Base-by-base conservation (phyloP, 2,329 filamentous ascomycete genomes). In the Elsinoe necatrix region DNA sequence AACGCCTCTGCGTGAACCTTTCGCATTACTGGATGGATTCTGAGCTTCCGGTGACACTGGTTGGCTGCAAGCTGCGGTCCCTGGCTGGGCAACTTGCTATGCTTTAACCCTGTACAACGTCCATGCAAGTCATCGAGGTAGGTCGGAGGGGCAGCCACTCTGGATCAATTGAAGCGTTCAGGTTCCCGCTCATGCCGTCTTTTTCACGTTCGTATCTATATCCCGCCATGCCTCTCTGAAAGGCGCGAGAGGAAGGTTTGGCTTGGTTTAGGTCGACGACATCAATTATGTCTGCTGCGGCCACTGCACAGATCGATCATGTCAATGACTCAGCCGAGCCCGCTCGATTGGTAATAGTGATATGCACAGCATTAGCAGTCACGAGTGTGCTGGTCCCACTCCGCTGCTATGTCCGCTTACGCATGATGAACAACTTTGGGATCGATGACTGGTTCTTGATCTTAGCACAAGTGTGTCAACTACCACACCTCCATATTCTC, bases 361-460 rank as follows among this genome's bases (percentile, higher is more conserved):
- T 56, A 7, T 47, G 27, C 14, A 21, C 42, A 14, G 34, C n/a
- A 20, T 16, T 56, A 3, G 42, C 42, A 11, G 16, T 56, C n/a
- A 56, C 54, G 11, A 20, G 37, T 8, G 20, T 35, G 4, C 41
- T 56, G 14, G 54, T 56, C 21, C 23, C 41, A 37, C 16, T 48
- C 4, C 21, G 54, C 45, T 48, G 42, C 41, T 56, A 56, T 25
- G 54, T 56, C 6, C 42, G 54, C 35, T 12, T 35, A 12, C 39
- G 31, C 11, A 41, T 56, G 14, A 47, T 37, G 39, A 45, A 45
- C 12, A 48, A 47, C 14, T 56, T 56, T 47, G 54, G 23, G 9
- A 56, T 47, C 23, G 54, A 48, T 14, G 54, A 56, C 54, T 47
- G 23, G 39, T 56, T 56, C 42, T 18, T 47, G 29, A 45, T 56